Base-by-base conservation (phyloP, 2,329 filamentous ascomycete species). In the Penicillium griseofulvum region DNA sequence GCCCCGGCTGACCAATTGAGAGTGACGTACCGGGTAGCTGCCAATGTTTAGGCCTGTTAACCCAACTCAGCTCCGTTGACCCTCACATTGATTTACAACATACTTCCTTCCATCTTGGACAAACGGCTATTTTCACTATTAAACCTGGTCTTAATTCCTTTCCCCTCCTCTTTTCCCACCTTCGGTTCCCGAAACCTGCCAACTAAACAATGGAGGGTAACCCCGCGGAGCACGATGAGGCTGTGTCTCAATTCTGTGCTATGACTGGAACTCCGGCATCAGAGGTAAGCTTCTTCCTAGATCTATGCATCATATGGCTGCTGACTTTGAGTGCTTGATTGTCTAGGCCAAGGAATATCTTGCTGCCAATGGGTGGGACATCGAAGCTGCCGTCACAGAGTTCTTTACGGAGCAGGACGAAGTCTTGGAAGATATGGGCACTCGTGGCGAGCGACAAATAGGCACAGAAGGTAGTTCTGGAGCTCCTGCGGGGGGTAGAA, bases 291-390 rank as follows among this genome's bases (percentile, higher is more conserved):
- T 47, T 26, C 28, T 5, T n/a, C 4, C 19, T 28, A 3, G 1
- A 19, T 3, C 17, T 24, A 22, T n/a, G 17, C 4, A 8, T 22
- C n/a, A 2, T 10, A 19, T 3, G 1, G 43, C 58, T 29, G 49
- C 52, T 55, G 19, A 49, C 36, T 17, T 31, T 8, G 5, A 26
- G 4, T 3, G 28, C 10, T 16, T 53, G 22, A 10, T 28, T 26
- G 29, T 29, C 1, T 59, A 91, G 88, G 88, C 88, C 44, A 79
- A 79, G 53, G 80, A 87, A 57, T 88, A 88, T 62, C 83, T 93
- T 8, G 77, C 79, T 22, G 80, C 81, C 34, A 85, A 82, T 65
- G 76, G 81, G 60, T 91, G 88, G 87, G 82, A 91, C 65, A 74
- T 90, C 41, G 78, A 82, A 61, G 75, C 79, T 10, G 87, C 87